Percentiles rank a stretch among this genome's conserved stretches.
These are phyloP conservation scores for Pythium periplocum DNA, from an alignment of 352 stramenopile genomes.

Conservation along the genomic window DNA sequence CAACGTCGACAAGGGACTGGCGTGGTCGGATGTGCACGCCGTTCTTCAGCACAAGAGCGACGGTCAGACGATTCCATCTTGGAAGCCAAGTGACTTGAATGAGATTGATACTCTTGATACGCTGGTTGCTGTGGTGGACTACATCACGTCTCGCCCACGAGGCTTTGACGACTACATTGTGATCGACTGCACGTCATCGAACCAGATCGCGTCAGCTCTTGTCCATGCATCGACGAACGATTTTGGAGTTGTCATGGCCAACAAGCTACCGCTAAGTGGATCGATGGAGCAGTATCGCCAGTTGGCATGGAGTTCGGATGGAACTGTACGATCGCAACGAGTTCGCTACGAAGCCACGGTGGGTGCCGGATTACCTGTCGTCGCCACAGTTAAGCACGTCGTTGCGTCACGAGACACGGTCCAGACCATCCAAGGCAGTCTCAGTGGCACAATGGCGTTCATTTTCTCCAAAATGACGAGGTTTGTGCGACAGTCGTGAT, in stretches of 20 bases:
- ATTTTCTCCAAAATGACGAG: constrained; percentile 34
- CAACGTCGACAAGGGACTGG: neutral
- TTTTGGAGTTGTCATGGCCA: constrained; percentile 35
- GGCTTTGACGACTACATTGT: constrained; percentile 16
- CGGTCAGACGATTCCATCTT: constrained; percentile 1
- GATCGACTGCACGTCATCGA: constrained; percentile 26
- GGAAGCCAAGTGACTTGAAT: neutral
- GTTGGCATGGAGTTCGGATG: constrained; percentile 16
- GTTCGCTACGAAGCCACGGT: constrained; percentile 56
- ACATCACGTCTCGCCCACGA: constrained; percentile 3
- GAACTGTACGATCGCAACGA: constrained; percentile 7
- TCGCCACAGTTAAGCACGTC: constrained; percentile 43
- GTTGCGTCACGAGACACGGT: constrained; percentile 44
- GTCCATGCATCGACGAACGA: constrained; percentile 15
- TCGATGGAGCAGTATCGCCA: constrained; percentile 26
- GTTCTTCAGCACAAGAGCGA: constrained; percentile 11
- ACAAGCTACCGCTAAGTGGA: constrained; percentile 45
- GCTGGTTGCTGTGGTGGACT: constrained; percentile 7
- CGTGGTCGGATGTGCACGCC: constrained; percentile 4
- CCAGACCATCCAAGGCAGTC: constrained; percentile 36
- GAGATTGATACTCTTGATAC: constrained; percentile 1
- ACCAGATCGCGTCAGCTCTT: constrained; percentile 13
- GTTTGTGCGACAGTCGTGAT: constrained; percentile 1
- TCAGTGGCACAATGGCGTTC: constrained; percentile 65
- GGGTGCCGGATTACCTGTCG: constrained; percentile 53